A percentile compares a stretch with the other conserved stretches of the same genome.
Conservation (phyloP, 1,284 basidiomycete species). For the Hemileia vastatrix region DNA sequence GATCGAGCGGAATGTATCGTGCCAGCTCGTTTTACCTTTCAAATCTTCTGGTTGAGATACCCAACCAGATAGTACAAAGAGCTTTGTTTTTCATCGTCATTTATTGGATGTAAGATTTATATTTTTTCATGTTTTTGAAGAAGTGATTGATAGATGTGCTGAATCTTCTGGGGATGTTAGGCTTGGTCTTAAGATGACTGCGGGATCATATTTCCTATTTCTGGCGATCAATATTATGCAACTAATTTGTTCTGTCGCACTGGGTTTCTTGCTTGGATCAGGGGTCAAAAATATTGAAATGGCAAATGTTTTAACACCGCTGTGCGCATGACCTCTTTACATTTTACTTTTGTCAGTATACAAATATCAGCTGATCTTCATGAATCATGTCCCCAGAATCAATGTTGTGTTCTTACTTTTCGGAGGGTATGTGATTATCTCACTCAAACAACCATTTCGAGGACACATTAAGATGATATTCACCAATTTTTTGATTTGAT, state of each 20-base stretch:
- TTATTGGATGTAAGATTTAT: slow-evolving; percentile 23
- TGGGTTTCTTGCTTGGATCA: not conserved
- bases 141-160: too few species aligned
- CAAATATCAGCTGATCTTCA: too few species aligned
- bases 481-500: too few species aligned
- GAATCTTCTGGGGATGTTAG: too few species aligned
- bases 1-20: slow-evolving; percentile 30
- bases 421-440: too few species aligned
- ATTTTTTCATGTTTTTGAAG: too few species aligned
- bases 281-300: not conserved
- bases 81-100: slow-evolving; percentile 19
- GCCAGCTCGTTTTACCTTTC: slow-evolving; percentile 30
- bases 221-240: not conserved
- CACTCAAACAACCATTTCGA: too few species aligned
- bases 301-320: not conserved
- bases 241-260: not conserved
- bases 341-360: too few species aligned
- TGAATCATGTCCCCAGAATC: too few species aligned
- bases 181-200: not conserved
- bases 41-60: slow-evolving; percentile 31
- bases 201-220: not conserved
- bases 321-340: too few species aligned
- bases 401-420: not conserved
- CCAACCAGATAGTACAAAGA: slow-evolving; percentile 28
- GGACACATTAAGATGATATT: too few species aligned